Evolutionary conservation across 2,329 filamentous ascomycete genomes (phyloP).

Genomic region (Huntiella bhutanensis): DNA sequence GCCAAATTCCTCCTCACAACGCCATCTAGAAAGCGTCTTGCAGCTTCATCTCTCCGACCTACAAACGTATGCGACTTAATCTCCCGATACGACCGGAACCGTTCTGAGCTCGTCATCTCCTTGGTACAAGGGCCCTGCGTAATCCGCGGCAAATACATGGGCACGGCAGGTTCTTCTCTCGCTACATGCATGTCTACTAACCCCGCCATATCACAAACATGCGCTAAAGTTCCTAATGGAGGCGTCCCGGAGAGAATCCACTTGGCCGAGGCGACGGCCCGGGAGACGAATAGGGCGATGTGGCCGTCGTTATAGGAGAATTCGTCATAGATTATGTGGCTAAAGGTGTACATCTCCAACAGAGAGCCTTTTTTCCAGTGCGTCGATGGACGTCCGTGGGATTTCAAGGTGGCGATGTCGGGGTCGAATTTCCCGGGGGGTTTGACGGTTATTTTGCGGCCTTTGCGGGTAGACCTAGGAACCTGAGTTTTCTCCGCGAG

Average conservation of each 20-base stretch:
- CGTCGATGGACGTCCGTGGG: neutral
- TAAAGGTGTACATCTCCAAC: constrained; percentile 22
- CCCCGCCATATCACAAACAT: constrained; percentile 19
- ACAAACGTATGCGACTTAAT: constrained; percentile 20
- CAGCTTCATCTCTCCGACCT: constrained; percentile 20
- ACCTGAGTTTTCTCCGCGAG: constrained; percentile 3
- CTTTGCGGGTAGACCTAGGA: constrained; percentile 4
- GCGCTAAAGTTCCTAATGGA: constrained; percentile 19
- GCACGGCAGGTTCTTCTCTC: constrained; percentile 18
- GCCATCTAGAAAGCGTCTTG: constrained; percentile 16
- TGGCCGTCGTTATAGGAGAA: constrained; percentile 22
- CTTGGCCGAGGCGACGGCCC: constrained; percentile 19
- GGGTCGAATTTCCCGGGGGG: neutral
- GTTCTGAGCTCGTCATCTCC: constrained; percentile 18
- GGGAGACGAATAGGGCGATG: constrained; percentile 19
- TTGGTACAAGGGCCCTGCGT: constrained; percentile 18
- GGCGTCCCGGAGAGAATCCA: constrained; percentile 28
- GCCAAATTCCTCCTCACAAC: constrained; percentile 19
- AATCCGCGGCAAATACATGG: constrained; percentile 20
- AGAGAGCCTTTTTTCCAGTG: constrained; percentile 12
- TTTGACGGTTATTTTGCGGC: neutral
- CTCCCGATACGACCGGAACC: constrained; percentile 18
- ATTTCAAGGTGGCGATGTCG: neutral
- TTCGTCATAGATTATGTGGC: constrained; percentile 25
- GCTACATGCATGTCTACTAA: constrained; percentile 23